Base-by-base conservation (phyloP, 1,139 yeast species). In the Pneumocystis murina region DNA sequence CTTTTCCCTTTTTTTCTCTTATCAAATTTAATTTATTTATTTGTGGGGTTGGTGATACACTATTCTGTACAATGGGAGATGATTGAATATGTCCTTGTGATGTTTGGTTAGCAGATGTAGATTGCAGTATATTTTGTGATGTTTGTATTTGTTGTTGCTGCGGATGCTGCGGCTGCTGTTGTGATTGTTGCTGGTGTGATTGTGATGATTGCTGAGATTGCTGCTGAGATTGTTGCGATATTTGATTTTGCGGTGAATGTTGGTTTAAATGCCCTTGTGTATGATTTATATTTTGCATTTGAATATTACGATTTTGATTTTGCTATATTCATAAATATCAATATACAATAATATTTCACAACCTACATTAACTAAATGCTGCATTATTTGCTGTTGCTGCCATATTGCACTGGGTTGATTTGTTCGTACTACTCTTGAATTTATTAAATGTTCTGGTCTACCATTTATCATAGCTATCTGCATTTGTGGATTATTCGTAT, bases 1-100 rank as follows among this genome's bases (percentile, higher is more conserved):
- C 71, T 59, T 73, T 74, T 61, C 75, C 74, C 57, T 78, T 74
- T 70, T 78, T 75, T 63, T 78, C 79, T 59, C 72, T 73, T 62
- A 72, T 71, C 72, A 78, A 75, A 39, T 78, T 68, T 59, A 78
- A 68, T 60, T 75, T 73, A 54, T 76, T 71, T 1, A 80, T 75
- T 78, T 82, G 80, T 60, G 79, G 75, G 64, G 81, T 82, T n/a
- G 80, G 75, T 59, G 80, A 79, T 28, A 66, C 65, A 16, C 64
- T 62, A 63, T 70, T 72, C 5, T 68, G 68, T 48, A 71, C 67
- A 60, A 71, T 69, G 7, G 79, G 78, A 1, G 80, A 74, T 33
- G 75, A 74, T 16, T 68, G 55, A 24, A 48, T 48, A 48, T 48
- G 55, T 20, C 33, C 67, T 20, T 62, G 68, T 20, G 64, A 66